These are phyloP conservation scores for Acanthamoeba lenticulata DNA, from an alignment of 208 protist species.

Conservation along the genomic window DNA sequence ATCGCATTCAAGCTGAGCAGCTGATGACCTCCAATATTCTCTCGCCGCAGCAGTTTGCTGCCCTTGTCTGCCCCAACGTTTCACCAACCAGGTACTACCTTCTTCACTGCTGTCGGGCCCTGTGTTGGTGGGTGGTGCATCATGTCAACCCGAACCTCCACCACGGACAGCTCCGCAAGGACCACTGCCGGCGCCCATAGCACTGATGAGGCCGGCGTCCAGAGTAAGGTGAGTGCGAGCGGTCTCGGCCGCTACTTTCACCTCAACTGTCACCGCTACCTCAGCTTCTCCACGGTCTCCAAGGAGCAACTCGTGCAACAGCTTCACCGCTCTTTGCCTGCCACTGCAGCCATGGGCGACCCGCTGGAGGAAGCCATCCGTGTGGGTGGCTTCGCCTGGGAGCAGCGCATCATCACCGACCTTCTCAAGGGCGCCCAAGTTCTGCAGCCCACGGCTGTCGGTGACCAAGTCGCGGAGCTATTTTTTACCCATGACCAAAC, in stretches of 20 bases:
- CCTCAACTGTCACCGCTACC: background rate
- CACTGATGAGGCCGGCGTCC: background rate
- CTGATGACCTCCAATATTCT: too few species aligned
- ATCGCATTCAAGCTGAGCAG: too few species aligned
- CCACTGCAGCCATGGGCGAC: background rate
- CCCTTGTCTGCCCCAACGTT: too few species aligned
- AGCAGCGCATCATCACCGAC: conserved; percentile 28
- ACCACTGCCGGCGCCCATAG: background rate
- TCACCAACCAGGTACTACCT: too few species aligned
- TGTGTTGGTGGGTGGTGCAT: too few species aligned
- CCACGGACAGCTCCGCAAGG: too few species aligned
- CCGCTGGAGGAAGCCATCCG: background rate
- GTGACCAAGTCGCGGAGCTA: background rate
- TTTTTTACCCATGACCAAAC: too few species aligned
- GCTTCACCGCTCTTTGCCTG: background rate
- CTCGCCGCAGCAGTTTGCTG: too few species aligned
- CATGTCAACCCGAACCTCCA: too few species aligned
- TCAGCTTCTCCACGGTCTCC: conserved; percentile 6
- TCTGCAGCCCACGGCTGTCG: background rate
- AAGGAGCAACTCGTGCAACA: background rate
- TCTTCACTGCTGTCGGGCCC: too few species aligned
- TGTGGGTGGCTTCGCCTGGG: background rate
- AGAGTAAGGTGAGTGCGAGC: conserved; percentile 11
- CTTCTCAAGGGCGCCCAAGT: background rate
- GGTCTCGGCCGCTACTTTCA: background rate